A percentile compares a stretch with the other conserved stretches of the same genome.
Evolutionary conservation across 73 alveolate genomes (phyloP).

Genomic region (Symbiodinium natans): DNA sequence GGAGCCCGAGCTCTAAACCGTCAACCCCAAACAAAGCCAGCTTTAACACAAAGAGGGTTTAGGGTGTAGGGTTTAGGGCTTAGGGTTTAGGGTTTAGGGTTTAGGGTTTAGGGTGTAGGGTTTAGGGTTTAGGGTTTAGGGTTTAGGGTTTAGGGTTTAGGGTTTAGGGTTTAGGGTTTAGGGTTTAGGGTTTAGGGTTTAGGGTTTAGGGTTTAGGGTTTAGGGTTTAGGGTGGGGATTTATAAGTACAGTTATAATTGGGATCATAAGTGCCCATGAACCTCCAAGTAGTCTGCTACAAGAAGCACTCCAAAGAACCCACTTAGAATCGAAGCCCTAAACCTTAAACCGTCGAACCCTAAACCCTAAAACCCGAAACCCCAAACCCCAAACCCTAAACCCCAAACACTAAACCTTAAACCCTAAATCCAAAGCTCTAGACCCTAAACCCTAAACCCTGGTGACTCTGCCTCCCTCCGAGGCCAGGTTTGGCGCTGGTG

Average conservation of each 20-base stretch:
- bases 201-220: not conserved
- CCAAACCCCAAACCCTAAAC: not conserved
- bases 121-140: not conserved
- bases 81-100: not conserved
- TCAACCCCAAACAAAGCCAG: too few species aligned
- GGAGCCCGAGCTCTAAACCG: not conserved
- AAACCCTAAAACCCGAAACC: too few species aligned
- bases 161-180: too few species aligned
- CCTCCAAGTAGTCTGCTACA: too few species aligned
- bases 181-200: not conserved
- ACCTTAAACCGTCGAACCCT: too few species aligned
- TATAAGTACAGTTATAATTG: not conserved
- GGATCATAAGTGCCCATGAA: too few species aligned
- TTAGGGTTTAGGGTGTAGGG: not conserved
- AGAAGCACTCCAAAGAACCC: too few species aligned
- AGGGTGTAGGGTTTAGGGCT: not conserved
- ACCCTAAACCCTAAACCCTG: not conserved
- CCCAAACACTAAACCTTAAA: not conserved
- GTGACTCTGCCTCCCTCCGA: not conserved
- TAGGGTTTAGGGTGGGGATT: not conserved
- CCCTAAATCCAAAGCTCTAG: not conserved
- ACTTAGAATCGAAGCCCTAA: too few species aligned
- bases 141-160: not conserved
- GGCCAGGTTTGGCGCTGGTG: too few species aligned
- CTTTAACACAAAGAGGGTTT: not conserved